Evolutionary conservation across 352 stramenopile species (phyloP).

Genomic region (Peronosclerospora sorghi): DNA sequence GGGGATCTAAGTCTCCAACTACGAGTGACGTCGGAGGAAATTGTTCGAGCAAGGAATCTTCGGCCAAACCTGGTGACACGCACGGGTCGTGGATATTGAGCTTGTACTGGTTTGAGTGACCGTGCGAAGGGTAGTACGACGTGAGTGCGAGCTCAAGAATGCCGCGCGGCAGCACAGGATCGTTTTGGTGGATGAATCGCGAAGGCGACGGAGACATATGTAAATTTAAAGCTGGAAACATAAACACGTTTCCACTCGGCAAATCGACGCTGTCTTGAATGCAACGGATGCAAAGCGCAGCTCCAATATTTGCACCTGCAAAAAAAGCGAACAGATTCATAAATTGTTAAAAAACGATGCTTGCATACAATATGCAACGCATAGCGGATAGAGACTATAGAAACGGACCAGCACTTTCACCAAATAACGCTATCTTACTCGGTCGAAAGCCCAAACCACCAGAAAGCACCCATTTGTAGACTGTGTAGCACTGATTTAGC

Average conservation of each 20-base stretch:
- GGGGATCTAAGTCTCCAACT: conserved; percentile 77
- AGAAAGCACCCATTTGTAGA: conserved; percentile 80
- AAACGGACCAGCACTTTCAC: conserved; percentile 67
- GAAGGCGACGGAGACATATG: conserved; percentile 80
- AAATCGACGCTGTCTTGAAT: conserved; percentile 63
- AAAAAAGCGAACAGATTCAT: not conserved
- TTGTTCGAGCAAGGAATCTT: conserved; percentile 59
- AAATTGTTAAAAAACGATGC: not conserved
- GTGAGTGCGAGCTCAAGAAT: conserved; percentile 75
- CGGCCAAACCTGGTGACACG: conserved; percentile 70
- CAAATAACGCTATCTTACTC: conserved; percentile 63
- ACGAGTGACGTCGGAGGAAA: conserved; percentile 77
- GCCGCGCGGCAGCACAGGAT: conserved; percentile 70
- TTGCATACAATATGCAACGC: not conserved
- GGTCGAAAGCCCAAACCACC: conserved; percentile 65
- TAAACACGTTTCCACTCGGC: conserved; percentile 77
- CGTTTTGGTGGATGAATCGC: conserved; percentile 80
- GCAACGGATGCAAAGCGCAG: conserved; percentile 72
- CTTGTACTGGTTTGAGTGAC: conserved; percentile 80
- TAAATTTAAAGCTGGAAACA: conserved; percentile 86
- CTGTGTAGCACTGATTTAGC: conserved; percentile 62
- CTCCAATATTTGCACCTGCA: conserved; percentile 77
- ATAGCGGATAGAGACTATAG: too few relatives aligned
- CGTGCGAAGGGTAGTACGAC: conserved; percentile 78
- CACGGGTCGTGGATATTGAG: conserved; percentile 82